Conservation (phyloP, 345 rosid species). For the Populus alba region DNA sequence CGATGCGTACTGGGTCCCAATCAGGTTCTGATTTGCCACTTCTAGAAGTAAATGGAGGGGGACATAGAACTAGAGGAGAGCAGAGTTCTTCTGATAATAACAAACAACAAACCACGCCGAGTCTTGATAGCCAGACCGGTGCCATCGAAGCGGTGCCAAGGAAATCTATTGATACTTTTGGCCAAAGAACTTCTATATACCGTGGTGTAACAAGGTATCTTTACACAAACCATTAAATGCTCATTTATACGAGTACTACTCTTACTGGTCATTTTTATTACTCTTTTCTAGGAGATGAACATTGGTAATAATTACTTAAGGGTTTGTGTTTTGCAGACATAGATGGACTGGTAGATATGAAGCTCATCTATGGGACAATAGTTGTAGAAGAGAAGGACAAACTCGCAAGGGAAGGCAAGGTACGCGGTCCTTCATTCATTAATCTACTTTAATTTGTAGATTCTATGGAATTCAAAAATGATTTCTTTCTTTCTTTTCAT, state of each 20-base stretch:
- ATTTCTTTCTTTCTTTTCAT: not conserved
- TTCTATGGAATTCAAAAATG: not conserved
- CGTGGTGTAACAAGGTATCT: slow-evolving; percentile 32
- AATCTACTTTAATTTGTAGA: not conserved
- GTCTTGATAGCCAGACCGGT: slow-evolving; percentile 17
- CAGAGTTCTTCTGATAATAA: slow-evolving; percentile 19
- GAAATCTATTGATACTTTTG: slow-evolving; percentile 30
- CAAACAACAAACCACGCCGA: slow-evolving; percentile 7
- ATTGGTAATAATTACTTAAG: slow-evolving; percentile 1
- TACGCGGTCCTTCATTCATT: not conserved
- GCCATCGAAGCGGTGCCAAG: slow-evolving; percentile 24
- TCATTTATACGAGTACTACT: not conserved
- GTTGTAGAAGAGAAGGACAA: slow-evolving; percentile 85
- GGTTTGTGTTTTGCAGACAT: slow-evolving; percentile 43
- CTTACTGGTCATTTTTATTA: not conserved
- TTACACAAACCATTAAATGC: not conserved
- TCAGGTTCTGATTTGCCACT: slow-evolving; percentile 12
- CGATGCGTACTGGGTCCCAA: slow-evolving; percentile 26
- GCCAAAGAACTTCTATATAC: slow-evolving; percentile 34
- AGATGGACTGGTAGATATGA: slow-evolving; percentile 90
- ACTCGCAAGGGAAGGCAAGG: slow-evolving; percentile 90
- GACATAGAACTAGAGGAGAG: slow-evolving; percentile 8
- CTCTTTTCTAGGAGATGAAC: not conserved
- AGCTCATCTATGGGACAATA: slow-evolving; percentile 85
- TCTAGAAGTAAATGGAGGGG: slow-evolving; percentile 14